A percentile compares a stretch with the other conserved stretches of the same genome.
Evolutionary conservation across 352 stramenopile species (phyloP).

Genomic region (Pythium brachiatum): DNA sequence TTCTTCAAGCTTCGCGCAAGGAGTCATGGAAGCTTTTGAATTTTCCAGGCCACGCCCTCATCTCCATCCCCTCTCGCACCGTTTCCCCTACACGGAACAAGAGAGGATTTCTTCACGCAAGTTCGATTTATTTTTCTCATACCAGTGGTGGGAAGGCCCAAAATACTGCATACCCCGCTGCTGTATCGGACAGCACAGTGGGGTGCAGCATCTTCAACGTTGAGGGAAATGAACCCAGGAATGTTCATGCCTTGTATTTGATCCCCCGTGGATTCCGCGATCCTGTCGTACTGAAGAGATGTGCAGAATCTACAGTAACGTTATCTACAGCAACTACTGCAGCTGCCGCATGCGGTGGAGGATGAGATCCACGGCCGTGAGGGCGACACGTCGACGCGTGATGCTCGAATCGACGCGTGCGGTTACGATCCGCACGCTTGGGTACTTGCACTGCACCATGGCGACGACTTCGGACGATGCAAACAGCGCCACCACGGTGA

Average conservation of each 20-base stretch:
- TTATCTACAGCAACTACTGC: background rate
- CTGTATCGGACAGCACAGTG: no score
- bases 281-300: no score
- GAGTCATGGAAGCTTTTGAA: background rate
- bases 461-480: constrained; percentile 33
- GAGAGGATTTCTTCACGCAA: background rate
- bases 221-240: no score
- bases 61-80: background rate
- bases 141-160: no score
- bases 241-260: no score
- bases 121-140: background rate
- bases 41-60: background rate
- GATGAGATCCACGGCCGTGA: constrained; percentile 13
- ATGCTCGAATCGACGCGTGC: constrained; percentile 19
- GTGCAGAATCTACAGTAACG: background rate
- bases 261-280: no score
- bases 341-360: constrained; percentile 13
- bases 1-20: background rate
- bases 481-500: constrained; percentile 46
- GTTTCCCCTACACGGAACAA: background rate
- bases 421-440: constrained; percentile 29
- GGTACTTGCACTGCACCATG: constrained; percentile 34
- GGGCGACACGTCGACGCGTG: constrained; percentile 13
- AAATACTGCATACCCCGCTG: no score
- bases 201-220: no score